phyloP scores from a whole-genome alignment of 306 rosid species.

The Senna siamea region DNA sequence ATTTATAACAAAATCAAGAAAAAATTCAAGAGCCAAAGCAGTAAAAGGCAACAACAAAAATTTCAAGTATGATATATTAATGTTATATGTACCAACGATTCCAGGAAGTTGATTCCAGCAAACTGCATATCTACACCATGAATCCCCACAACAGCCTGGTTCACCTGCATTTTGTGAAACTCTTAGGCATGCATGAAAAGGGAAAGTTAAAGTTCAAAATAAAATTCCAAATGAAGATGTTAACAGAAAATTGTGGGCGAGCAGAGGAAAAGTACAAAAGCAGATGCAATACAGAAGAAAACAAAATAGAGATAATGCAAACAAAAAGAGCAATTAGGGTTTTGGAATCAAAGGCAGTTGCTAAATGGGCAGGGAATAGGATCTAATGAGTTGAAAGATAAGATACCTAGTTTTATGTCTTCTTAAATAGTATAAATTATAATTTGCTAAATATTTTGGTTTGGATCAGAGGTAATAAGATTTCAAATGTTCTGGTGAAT shows the following conservation, averaged over 20 bases:
- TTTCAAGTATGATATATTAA: conserved; percentile 27
- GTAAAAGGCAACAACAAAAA: conserved; percentile 28
- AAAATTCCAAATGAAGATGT: conserved; percentile 16
- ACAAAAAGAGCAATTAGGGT: conserved; percentile 6
- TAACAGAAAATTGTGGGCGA: background rate
- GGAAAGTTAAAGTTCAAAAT: conserved; percentile 23
- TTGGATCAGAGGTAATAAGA: conserved; percentile 1
- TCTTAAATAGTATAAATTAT: conserved; percentile 32
- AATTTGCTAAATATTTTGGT: conserved; percentile 23
- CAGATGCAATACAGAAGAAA: conserved; percentile 14
- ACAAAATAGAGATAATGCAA: conserved; percentile 2
- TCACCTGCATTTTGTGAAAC: conserved; percentile 65
- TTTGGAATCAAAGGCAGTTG: background rate
- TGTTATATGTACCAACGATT: conserved; percentile 68
- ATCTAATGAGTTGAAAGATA: background rate
- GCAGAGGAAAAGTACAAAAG: background rate
- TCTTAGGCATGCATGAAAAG: conserved; percentile 34
- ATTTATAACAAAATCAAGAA: conserved; percentile 24
- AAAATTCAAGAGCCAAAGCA: conserved; percentile 38
- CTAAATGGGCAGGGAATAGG: conserved; percentile 16
- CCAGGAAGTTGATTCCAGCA: conserved; percentile 82
- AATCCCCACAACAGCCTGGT: conserved; percentile 76
- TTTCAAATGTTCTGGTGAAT: conserved; percentile 17
- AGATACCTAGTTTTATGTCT: conserved; percentile 13
- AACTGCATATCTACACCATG: conserved; percentile 86